Conservation (phyloP, 2,329 filamentous ascomycete genomes). For the Drechslera avenae region DNA sequence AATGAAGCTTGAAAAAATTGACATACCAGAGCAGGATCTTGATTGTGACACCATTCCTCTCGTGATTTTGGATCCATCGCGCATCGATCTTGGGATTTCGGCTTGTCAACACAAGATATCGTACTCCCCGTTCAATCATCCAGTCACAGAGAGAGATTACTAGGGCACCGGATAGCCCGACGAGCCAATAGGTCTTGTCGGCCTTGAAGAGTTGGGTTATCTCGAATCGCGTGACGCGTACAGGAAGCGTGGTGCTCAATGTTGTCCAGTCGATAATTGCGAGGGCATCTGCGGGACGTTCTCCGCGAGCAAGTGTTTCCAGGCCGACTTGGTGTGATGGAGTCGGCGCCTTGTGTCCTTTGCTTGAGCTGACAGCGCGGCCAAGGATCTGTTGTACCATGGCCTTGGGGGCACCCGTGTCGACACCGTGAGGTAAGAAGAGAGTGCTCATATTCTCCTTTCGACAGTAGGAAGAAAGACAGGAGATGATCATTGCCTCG, state of each 20-base stretch:
- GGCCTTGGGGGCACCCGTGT: background rate
- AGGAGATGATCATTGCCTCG: background rate
- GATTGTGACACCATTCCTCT: background rate
- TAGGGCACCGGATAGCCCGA: constrained; percentile 30
- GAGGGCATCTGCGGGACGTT: background rate
- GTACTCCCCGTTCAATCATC: constrained; percentile 26
- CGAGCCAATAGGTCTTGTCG: constrained; percentile 27
- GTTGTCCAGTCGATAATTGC: background rate
- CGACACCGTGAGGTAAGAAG: background rate
- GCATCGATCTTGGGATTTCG: constrained; percentile 26
- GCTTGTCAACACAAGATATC: constrained; percentile 18
- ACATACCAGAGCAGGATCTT: constrained; percentile 13
- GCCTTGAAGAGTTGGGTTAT: background rate
- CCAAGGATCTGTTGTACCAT: background rate
- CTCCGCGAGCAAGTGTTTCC: background rate
- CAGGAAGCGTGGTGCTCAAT: background rate
- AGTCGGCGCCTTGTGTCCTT: background rate
- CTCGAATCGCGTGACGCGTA: background rate
- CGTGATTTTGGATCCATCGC: constrained; percentile 2
- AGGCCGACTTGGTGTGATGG: background rate
- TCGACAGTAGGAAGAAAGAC: background rate
- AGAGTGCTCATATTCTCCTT: background rate
- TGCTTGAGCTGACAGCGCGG: background rate
- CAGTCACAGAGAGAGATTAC: constrained; percentile 20
- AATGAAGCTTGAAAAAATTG: background rate